phyloP scores from a whole-genome alignment of 2,329 filamentous ascomycete genomes.

The Trichoderma atroviride region DNA sequence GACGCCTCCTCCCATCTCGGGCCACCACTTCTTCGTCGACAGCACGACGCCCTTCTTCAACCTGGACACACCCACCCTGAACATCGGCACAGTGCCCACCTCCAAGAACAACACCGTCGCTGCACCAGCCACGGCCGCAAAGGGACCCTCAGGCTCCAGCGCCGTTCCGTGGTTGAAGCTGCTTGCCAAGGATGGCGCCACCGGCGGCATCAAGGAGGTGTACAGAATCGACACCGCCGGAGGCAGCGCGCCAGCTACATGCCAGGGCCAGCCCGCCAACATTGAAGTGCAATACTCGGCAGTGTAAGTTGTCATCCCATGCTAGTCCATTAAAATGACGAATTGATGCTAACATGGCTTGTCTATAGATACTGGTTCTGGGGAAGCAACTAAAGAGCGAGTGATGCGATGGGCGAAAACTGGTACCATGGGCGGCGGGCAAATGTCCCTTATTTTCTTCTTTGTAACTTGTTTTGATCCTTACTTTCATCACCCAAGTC shows the following conservation, averaged over 20 bases:
- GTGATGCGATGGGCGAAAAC: not conserved
- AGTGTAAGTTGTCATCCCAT: constrained; percentile 64
- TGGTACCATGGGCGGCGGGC: not conserved
- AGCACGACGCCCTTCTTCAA: constrained; percentile 77
- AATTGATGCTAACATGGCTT: constrained; percentile 23
- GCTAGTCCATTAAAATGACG: not conserved
- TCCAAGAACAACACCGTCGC: constrained; percentile 61
- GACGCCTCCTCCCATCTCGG: constrained; percentile 64
- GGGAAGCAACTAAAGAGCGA: constrained; percentile 24
- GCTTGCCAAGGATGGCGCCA: constrained; percentile 53
- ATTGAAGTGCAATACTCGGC: constrained; percentile 82
- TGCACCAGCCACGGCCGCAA: constrained; percentile 64
- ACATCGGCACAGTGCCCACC: constrained; percentile 63
- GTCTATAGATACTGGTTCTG: constrained; percentile 45
- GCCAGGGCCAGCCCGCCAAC: constrained; percentile 60
- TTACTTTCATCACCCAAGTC: not conserved
- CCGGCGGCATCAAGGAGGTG: constrained; percentile 69
- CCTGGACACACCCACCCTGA: constrained; percentile 59
- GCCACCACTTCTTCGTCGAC: constrained; percentile 80
- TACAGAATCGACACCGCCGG: constrained; percentile 86
- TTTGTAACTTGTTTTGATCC: not conserved
- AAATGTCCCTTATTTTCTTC: not conserved
- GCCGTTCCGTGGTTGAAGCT: constrained; percentile 85
- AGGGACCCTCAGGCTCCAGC: constrained; percentile 63
- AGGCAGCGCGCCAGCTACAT: constrained; percentile 73